phyloP scores from a whole-genome alignment of 345 rosid species.

The Pistacia vera region DNA sequence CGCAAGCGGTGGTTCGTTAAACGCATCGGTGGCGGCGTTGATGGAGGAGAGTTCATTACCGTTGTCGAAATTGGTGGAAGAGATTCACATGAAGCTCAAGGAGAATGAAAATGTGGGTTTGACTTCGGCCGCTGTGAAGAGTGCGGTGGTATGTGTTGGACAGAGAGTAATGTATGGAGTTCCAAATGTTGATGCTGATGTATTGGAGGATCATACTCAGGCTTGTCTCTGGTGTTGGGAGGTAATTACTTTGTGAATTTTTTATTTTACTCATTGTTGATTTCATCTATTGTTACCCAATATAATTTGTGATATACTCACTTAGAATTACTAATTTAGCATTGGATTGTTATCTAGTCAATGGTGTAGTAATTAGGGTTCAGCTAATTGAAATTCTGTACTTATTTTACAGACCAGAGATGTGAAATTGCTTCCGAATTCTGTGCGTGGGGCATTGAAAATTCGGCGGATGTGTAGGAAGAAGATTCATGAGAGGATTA shows the following conservation, averaged over 20 bases:
- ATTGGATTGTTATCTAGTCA: not conserved
- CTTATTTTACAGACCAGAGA: slow-evolving; percentile 66
- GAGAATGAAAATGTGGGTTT: slow-evolving; percentile 26
- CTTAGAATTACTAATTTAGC: not conserved
- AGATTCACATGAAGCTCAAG: slow-evolving; percentile 41
- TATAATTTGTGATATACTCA: too few species aligned
- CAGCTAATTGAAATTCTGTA: not conserved
- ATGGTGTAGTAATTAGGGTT: not conserved
- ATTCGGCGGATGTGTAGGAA: slow-evolving; percentile 68
- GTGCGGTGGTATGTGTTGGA: slow-evolving; percentile 63
- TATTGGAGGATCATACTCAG: slow-evolving; percentile 70
- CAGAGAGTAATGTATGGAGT: slow-evolving; percentile 82
- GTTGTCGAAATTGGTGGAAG: slow-evolving; percentile 63
- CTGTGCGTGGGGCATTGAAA: slow-evolving; percentile 58
- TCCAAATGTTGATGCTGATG: slow-evolving; percentile 69
- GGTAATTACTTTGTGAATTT: slow-evolving; percentile 36
- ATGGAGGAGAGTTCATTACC: slow-evolving; percentile 79
- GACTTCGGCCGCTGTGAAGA: slow-evolving; percentile 57
- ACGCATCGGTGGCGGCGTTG: slow-evolving; percentile 56
- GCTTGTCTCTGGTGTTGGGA: slow-evolving; percentile 97
- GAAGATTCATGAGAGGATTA: slow-evolving; percentile 84
- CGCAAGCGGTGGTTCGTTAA: slow-evolving; percentile 37
- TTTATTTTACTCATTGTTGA: not conserved
- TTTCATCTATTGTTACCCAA: too few species aligned
- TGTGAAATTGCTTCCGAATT: slow-evolving; percentile 61